Base-by-base conservation (phyloP, 768 basidiomycete genomes). In the Sporobolomyces phaffii region DNA sequence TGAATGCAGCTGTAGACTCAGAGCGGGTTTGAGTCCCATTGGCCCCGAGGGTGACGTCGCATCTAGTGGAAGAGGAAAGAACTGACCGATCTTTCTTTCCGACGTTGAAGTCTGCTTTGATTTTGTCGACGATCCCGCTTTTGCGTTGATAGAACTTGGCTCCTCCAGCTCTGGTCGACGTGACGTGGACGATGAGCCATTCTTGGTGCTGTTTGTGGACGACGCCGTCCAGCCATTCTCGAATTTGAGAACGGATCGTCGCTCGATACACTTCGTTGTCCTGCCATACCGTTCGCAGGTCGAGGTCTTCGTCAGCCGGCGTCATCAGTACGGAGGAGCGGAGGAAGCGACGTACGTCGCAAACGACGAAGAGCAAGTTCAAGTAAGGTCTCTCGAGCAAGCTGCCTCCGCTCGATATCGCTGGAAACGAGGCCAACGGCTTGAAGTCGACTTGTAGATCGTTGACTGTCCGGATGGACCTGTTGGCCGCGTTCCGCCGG, bases 101-200 rank as follows among this genome's bases (percentile, higher is more conserved):
- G 0, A 81, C 75, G 73, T 96, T 98, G 77, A 97, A 96, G 78
- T 98, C 96, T 1, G 88, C 84, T 77, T 83, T 88, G 52, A 99
- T 83, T 78, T 91, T 93, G 77, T 94, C 93, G 60, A 94, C 77
- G 14, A 98, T 86, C 24, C 85, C 87, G 60, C 86, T 84, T 78
- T 87, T 92, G 75, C 89, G 83, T 72, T 49, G 78, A 78, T 88
- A 88, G 79, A 89, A 96, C 73, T 84, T 84, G 13, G 69, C 60
- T 22, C 82, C 78, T 70, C 48, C 73, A 62, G 41, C 67, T 33
- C 34, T 44, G 48, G 72, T 59, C 47, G 85, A 83, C 50, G 90
- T 84, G 52, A 97, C 84, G 72, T 96, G 88, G 10, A 94, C 81
- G 66, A 98, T 87, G 60, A 97, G 80, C 89, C 93, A 96, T 78